Evolutionary conservation across 2,329 filamentous ascomycete species (phyloP), one percentile per base, ranked within the genome.

Genomic region (Chrysosporium queenslandicum): DNA sequence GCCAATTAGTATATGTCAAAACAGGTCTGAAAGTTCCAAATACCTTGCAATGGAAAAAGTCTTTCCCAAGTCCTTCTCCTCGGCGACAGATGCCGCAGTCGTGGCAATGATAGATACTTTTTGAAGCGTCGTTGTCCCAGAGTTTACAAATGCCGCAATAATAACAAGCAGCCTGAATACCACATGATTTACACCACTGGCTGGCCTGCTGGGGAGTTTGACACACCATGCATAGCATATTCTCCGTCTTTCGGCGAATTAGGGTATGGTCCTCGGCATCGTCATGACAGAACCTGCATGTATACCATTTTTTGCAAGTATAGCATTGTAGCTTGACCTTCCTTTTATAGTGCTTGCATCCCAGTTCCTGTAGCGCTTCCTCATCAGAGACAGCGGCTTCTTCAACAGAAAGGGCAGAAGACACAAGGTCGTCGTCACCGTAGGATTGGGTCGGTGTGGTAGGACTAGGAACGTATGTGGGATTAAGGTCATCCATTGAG

Each of bases 161-260:
- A 68, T 97, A 97, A 63, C 85, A 85, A 11, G 91, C 89, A 5
- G 87, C 81, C 53, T 82, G 79, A 59, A 82, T 81, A 16, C 83
- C 85, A 65, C 92, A 98, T 52, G 80, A 77, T 47, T 78, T 75
- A 66, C 92, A 98, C 48, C 80, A 76, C 57, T 94, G 87, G 27
- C 81, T 81, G 2, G 86, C 90, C 53, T 80, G 80, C 62, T 98
- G 92, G 1, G 92, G 84, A 52, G 85, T 87, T 5, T 83, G 81
- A 67, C 92, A 98, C 25, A 89, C 76, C 92, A 98, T 98, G 68
- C 92, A 98, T 4, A 98, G 78, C 92, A 98, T 98, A 62, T 96
- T 85, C 67, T 84, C 85, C 6, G 91, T 98, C 60, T 87, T 85
- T 60, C 82, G 83, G 48, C 92, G 81, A 60, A 90, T 81, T 53